Evolutionary conservation across 1,284 basidiomycete species (phyloP).

Genomic region (Pseudozyma pruni): DNA sequence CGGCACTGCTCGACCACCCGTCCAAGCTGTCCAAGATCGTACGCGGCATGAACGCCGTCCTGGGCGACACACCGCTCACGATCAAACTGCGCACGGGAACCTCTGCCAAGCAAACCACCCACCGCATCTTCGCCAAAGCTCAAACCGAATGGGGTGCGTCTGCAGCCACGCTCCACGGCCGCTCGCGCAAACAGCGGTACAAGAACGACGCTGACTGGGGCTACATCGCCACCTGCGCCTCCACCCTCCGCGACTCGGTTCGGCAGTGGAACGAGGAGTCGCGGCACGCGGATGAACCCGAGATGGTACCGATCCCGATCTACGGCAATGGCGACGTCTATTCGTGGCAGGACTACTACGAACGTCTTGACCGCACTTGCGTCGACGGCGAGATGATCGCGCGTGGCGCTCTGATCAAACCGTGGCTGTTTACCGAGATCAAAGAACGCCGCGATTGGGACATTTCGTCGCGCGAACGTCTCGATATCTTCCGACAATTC

Average conservation of each 20-base stretch:
- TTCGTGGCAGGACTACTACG: slow-evolving; percentile 84
- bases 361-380: slow-evolving; percentile 78
- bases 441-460: slow-evolving; percentile 86
- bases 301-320: slow-evolving; percentile 82
- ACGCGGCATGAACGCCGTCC: slow-evolving; percentile 87
- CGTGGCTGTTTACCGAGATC: slow-evolving; percentile 84
- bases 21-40: slow-evolving; percentile 86
- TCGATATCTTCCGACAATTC: slow-evolving; percentile 80
- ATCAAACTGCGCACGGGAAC: slow-evolving; percentile 90
- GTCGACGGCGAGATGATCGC: slow-evolving; percentile 97
- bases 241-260: slow-evolving; percentile 77
- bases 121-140: slow-evolving; percentile 89
- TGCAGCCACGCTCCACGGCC: slow-evolving; percentile 90
- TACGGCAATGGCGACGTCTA: slow-evolving; percentile 96
- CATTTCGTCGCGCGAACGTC: slow-evolving; percentile 87
- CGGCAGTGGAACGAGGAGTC: slow-evolving; percentile 58
- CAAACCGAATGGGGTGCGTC: slow-evolving; percentile 79
- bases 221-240: slow-evolving; percentile 80
- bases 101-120: slow-evolving; percentile 72
- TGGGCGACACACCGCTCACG: slow-evolving; percentile 93
- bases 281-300: slow-evolving; percentile 49
- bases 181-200: slow-evolving; percentile 66
- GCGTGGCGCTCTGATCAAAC: slow-evolving; percentile 91
- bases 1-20: slow-evolving; percentile 85
- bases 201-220: slow-evolving; percentile 66